phyloP scores from a whole-genome alignment of 169 alveolate genomes.

The Plasmodium inui region DNA sequence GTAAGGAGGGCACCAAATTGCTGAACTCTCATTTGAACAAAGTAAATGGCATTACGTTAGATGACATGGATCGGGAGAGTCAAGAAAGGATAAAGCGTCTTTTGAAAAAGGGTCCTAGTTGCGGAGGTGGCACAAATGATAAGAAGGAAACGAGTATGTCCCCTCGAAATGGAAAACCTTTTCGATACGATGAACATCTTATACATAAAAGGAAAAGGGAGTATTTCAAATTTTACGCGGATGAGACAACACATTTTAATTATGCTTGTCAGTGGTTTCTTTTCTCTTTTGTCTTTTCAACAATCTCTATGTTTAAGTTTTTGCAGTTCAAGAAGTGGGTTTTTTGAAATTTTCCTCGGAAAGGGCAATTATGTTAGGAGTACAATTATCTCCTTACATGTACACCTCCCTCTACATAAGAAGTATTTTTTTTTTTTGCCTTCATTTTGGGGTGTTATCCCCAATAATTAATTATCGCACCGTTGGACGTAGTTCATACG shows the following conservation, averaged over 20 bases:
- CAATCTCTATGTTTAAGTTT: conserved; percentile 80
- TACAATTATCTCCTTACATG: background rate
- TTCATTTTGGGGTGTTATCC: background rate
- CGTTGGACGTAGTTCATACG: background rate
- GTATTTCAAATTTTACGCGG: conserved; percentile 91
- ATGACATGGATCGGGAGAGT: conserved; percentile 67
- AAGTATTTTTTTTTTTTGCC: background rate
- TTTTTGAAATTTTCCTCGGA: background rate
- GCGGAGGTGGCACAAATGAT: background rate
- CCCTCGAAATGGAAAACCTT: background rate
- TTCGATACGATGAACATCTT: conserved; percentile 76
- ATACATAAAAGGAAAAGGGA: conserved; percentile 85
- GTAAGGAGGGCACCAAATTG: conserved; percentile 19
- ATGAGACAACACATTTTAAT: conserved; percentile 91
- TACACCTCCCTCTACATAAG: background rate
- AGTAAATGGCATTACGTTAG: conserved; percentile 9
- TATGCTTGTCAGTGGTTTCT: conserved; percentile 93
- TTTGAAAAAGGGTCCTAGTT: background rate
- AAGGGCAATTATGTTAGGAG: background rate
- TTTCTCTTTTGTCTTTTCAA: conserved; percentile 79
- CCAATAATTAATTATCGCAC: background rate
- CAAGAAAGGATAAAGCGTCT: conserved; percentile 63
- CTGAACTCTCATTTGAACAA: conserved; percentile 3
- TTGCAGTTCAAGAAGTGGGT: conserved; percentile 68
- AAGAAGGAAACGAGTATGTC: background rate